Base-by-base conservation (phyloP, 192 early-diverging fungal genomes). In the Coemansia javaensis region DNA sequence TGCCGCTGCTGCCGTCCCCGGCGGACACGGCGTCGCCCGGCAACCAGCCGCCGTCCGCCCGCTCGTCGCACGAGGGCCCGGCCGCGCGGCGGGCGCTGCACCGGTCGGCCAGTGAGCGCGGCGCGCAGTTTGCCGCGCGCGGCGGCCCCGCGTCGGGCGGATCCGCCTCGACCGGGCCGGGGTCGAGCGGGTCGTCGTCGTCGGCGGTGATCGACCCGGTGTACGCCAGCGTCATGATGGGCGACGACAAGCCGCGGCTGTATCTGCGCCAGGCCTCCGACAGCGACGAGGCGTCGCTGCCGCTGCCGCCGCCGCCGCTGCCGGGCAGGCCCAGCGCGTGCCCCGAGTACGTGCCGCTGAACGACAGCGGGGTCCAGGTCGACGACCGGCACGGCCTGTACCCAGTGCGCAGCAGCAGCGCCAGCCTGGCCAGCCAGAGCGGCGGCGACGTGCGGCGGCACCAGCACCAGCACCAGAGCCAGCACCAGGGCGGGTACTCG, bases 291-390 rank as follows among this genome's bases (percentile, higher is more conserved):
- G 3, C 21, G 13, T 14, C 9, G 15, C 18, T 36, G 18, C n/a
- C n/a, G 35, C 15, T 7, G 35, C 14, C 1, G 35, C n/a, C n/a
- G n/a, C n/a, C n/a, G n/a, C n/a, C n/a, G n/a, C n/a, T n/a, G n/a
- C n/a, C n/a, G n/a, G n/a, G n/a, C n/a, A n/a, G n/a, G n/a, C n/a
- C n/a, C n/a, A n/a, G n/a, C n/a, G n/a, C n/a, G n/a, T n/a, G n/a
- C 20, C 20, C 7, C 20, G 21, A 23, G 39, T 5, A 10, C 21
- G 10, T 40, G 21, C 21, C 12, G 39, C 39, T 7, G 18, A 57
- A 74, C 43, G 63, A 74, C 35, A 74, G 70, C 50, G 70, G 70
- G 12, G 54, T 74, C 13, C 43, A 53, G 20, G 51, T 74, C 1
- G 44, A 56, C 37, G 30, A 40, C 9, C 39, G 36, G 20, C 49